phyloP scores from a whole-genome alignment of 1,139 yeast genomes.

The Magnusiomyces tetraspermus region DNA sequence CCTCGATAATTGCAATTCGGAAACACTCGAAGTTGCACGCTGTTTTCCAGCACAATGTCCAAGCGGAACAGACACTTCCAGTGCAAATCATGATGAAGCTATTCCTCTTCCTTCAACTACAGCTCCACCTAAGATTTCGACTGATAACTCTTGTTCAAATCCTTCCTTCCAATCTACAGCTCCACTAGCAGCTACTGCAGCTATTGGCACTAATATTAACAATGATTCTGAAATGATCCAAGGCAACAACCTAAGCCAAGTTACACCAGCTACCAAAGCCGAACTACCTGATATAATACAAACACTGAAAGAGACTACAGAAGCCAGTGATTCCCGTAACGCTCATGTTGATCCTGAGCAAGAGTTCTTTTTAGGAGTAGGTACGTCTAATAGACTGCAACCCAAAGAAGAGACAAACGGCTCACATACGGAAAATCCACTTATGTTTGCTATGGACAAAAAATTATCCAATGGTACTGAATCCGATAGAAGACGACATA shows the following conservation, averaged over 20 bases:
- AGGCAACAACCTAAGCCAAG: background rate
- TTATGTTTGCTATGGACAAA: background rate
- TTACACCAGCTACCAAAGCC: background rate
- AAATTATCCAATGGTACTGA: too few relatives aligned
- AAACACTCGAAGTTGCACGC: background rate
- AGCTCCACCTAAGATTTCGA: background rate
- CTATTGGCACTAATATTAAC: background rate
- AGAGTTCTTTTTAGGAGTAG: constrained; percentile 12
- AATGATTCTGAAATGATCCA: background rate
- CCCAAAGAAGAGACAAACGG: background rate
- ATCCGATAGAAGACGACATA: too few relatives aligned
- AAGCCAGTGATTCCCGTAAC: background rate
- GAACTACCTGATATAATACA: constrained; percentile 1
- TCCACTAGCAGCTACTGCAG: background rate
- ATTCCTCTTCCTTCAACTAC: background rate
- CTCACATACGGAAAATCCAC: background rate
- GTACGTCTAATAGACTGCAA: background rate
- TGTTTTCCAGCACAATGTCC: background rate
- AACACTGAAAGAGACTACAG: background rate
- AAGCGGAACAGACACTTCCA: background rate
- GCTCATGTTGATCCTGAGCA: constrained; percentile 12
- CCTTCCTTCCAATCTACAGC: background rate
- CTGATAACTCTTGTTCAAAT: background rate
- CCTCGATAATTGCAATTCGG: constrained; percentile 28
- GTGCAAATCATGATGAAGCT: background rate